These are phyloP conservation scores for Talaromyces verruculosus DNA, from an alignment of 2,329 filamentous ascomycete genomes.

Conservation along the genomic window DNA sequence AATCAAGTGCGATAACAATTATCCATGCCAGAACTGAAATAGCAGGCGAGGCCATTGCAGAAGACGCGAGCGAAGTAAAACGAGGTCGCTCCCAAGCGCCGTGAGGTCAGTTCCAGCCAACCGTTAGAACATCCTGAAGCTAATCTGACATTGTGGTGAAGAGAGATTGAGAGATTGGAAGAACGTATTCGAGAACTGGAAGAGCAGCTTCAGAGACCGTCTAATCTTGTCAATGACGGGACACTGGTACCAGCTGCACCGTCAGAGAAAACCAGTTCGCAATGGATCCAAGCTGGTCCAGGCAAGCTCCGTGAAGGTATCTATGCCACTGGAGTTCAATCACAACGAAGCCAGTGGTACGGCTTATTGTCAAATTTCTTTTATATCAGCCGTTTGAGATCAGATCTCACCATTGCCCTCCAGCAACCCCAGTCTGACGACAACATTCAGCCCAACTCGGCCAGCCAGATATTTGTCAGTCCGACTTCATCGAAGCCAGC, in stretches of 20 bases:
- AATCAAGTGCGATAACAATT: conserved; percentile 13
- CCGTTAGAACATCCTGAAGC: background rate
- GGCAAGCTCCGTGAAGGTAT: conserved; percentile 41
- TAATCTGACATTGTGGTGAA: background rate
- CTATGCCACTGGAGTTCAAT: conserved; percentile 38
- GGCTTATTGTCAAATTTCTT: conserved; percentile 49
- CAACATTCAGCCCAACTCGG: conserved; percentile 34
- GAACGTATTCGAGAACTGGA: conserved; percentile 37
- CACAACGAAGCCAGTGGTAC: conserved; percentile 44
- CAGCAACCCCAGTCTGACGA: conserved; percentile 35
- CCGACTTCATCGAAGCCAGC: conserved; percentile 21
- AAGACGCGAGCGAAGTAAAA: conserved; percentile 3
- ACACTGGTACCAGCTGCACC: conserved; percentile 21
- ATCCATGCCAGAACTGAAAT: conserved; percentile 13
- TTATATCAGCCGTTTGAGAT: conserved; percentile 47
- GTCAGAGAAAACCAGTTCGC: background rate
- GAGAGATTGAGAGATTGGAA: conserved; percentile 34
- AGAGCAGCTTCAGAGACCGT: conserved; percentile 28
- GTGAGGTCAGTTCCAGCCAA: conserved; percentile 3
- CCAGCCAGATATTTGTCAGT: conserved; percentile 23
- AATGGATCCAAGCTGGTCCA: background rate
- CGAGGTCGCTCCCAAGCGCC: conserved; percentile 13
- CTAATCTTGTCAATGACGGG: conserved; percentile 23
- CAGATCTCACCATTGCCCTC: conserved; percentile 37
- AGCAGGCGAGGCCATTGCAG: conserved; percentile 7